These are phyloP conservation scores for Chalaropsis ovoidea DNA, from an alignment of 2,329 filamentous ascomycete genomes.

Conservation along the genomic window DNA sequence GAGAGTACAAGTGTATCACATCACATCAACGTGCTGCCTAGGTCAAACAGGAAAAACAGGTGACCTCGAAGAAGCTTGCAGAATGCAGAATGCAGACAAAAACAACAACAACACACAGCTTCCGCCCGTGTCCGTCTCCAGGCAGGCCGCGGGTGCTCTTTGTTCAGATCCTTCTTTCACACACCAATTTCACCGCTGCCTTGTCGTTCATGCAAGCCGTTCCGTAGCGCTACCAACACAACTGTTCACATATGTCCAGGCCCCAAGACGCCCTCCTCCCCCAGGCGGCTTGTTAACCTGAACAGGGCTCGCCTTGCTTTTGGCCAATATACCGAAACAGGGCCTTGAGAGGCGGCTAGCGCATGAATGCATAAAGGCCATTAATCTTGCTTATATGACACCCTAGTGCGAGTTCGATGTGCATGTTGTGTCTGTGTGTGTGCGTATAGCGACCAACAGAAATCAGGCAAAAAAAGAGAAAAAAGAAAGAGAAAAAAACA, in stretches of 20 bases:
- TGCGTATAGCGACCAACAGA: background rate
- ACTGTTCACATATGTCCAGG: background rate
- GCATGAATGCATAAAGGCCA: constrained; percentile 16
- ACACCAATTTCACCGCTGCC: background rate
- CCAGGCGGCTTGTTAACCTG: background rate
- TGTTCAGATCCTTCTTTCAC: constrained; percentile 12
- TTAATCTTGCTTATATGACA: constrained; percentile 18
- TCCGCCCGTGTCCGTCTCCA: background rate
- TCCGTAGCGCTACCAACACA: background rate
- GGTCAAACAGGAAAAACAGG: background rate
- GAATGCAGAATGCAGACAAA: background rate
- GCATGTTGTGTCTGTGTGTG: background rate
- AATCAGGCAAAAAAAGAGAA: background rate
- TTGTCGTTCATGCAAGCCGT: constrained; percentile 9
- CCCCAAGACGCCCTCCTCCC: background rate
- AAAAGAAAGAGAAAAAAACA: background rate
- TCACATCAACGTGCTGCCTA: background rate
- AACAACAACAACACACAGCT: background rate
- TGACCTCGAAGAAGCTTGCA: background rate
- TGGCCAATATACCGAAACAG: background rate
- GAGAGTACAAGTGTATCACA: background rate
- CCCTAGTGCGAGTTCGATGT: background rate
- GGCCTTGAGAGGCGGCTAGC: constrained; percentile 7
- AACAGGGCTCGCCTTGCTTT: background rate
- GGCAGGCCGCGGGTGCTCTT: background rate